Percentiles rank a stretch among this genome's conserved stretches.
Conservation (phyloP, 2,329 filamentous ascomycete genomes). For the Didymella segeticola region DNA sequence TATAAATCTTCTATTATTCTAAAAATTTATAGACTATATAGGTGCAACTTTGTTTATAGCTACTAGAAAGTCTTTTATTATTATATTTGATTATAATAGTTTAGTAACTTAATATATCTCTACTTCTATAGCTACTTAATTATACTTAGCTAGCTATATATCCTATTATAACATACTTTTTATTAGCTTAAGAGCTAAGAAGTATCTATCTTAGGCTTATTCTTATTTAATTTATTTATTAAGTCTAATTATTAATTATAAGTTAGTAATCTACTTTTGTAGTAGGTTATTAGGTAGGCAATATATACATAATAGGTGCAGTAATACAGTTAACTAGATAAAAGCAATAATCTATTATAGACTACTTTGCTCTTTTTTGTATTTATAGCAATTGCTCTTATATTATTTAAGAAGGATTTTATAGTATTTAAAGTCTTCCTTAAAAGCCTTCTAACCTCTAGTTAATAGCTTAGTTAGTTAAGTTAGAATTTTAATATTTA, state of each 20-base stretch:
- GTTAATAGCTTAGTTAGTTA: not conserved
- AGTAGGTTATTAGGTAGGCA: not conserved
- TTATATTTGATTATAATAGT: no score
- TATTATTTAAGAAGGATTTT: not conserved
- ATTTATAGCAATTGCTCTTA: not conserved
- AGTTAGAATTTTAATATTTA: no score
- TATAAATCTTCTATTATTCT: not conserved
- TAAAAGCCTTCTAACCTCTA: not conserved
- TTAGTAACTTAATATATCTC: no score
- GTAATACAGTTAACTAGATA: not conserved
- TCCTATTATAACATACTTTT: not conserved
- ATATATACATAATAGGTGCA: not conserved
- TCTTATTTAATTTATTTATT: not conserved
- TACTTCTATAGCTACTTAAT: no score
- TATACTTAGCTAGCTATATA: no score
- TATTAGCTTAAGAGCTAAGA: not conserved
- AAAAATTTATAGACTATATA: not conserved
- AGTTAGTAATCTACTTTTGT: not conserved
- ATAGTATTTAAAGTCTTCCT: not conserved
- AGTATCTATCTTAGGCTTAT: not conserved
- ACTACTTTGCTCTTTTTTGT: not conserved
- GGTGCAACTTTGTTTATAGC: not conserved
- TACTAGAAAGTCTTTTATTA: not conserved
- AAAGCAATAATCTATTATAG: not conserved
- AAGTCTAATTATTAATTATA: not conserved